Conservation (phyloP, 306 rosid species). For the Cyamopsis tetragonoloba region DNA sequence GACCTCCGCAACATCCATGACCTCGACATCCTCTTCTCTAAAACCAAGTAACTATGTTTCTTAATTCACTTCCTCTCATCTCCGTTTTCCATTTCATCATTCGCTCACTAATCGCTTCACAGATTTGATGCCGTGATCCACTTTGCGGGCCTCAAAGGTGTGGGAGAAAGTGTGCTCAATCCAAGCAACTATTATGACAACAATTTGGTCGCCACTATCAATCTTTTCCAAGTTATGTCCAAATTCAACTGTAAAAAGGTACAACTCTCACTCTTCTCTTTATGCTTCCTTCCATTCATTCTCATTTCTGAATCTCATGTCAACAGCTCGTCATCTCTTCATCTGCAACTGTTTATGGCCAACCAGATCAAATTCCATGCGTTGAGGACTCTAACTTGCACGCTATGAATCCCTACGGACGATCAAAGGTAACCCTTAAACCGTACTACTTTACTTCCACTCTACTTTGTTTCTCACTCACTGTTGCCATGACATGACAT, state of each 20-base stretch:
- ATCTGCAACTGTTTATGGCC: slow-evolving; percentile 76
- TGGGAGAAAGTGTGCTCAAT: slow-evolving; percentile 68
- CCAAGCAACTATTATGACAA: slow-evolving; percentile 58
- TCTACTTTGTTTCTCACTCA: too few species aligned
- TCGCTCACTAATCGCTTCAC: not conserved
- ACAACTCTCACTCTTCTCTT: not conserved
- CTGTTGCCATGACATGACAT: too few species aligned
- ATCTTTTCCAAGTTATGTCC: slow-evolving; percentile 62
- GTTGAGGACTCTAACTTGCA: slow-evolving; percentile 56
- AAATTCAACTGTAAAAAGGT: slow-evolving; percentile 62
- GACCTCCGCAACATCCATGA: slow-evolving; percentile 60
- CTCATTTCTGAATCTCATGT: too few species aligned
- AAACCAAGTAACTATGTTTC: slow-evolving; percentile 26
- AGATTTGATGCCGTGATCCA: slow-evolving; percentile 86
- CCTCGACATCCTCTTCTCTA: slow-evolving; percentile 54
- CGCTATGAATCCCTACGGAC: slow-evolving; percentile 76
- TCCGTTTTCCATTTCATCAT: too few species aligned
- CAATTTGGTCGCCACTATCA: slow-evolving; percentile 58
- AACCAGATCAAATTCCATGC: slow-evolving; percentile 64
- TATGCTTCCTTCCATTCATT: too few species aligned
- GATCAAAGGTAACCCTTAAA: slow-evolving; percentile 67
- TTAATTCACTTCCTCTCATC: not conserved
- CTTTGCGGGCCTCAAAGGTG: slow-evolving; percentile 82
- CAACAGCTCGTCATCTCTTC: slow-evolving; percentile 70
- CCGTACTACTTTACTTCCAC: too few species aligned